Conservation (phyloP, 495 filamentous ascomycete genomes). For the Penicilliopsis zonata region DNA sequence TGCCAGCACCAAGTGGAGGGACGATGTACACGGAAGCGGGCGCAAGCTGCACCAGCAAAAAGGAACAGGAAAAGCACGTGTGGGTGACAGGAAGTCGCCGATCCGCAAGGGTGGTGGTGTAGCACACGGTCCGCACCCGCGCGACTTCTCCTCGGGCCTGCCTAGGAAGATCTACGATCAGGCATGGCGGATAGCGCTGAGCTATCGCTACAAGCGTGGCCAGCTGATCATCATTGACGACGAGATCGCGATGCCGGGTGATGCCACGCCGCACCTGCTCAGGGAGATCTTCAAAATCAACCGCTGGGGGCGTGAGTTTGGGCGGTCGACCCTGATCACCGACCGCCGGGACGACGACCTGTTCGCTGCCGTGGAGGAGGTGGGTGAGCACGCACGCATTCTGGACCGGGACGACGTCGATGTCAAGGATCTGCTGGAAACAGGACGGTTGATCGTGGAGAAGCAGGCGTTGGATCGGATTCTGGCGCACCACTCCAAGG, state of each 20-base stretch:
- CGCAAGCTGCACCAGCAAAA: constrained; percentile 76
- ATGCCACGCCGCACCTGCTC: constrained; percentile 44
- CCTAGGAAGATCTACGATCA: constrained; percentile 88
- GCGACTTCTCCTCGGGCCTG: constrained; percentile 77
- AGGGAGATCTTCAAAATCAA: constrained; percentile 54
- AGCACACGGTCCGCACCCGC: constrained; percentile 70
- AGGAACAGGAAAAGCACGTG: constrained; percentile 66
- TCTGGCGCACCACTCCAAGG: constrained; percentile 62
- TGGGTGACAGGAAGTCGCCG: constrained; percentile 71
- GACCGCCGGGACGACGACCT: constrained; percentile 25
- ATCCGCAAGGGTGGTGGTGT: constrained; percentile 80
- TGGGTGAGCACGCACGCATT: constrained; percentile 55
- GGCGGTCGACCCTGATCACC: constrained; percentile 72
- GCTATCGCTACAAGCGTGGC: constrained; percentile 75
- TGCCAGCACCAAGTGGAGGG: constrained; percentile 72
- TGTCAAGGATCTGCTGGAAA: constrained; percentile 85
- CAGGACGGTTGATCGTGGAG: constrained; percentile 78
- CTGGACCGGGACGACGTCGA: constrained; percentile 64
- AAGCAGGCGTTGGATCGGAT: constrained; percentile 65
- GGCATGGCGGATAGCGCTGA: constrained; percentile 90
- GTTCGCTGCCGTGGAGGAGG: constrained; percentile 36
- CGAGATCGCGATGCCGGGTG: constrained; percentile 45
- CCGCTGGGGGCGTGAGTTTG: constrained; percentile 55
- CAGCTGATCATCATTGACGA: constrained; percentile 78
- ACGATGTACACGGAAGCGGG: constrained; percentile 70